These are phyloP conservation scores for Calonectria pteridis DNA, from an alignment of 2,329 filamentous ascomycete species.

Conservation along the genomic window DNA sequence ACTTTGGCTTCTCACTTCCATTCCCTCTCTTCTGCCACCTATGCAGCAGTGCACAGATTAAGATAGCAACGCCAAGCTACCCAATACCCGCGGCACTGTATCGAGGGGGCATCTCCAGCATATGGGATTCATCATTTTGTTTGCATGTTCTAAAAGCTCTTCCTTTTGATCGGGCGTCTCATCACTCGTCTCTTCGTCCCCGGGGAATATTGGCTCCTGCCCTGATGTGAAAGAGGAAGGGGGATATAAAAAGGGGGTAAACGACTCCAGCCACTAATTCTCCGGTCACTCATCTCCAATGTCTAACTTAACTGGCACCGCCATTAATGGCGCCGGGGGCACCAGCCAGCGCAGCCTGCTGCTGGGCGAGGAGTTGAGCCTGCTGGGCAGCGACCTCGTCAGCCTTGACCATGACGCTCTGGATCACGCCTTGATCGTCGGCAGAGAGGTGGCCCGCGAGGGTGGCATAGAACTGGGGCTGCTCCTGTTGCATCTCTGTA, in stretches of 20 bases:
- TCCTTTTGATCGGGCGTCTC: slow-evolving; percentile 44
- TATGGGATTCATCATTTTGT: slow-evolving; percentile 42
- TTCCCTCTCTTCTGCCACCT: slow-evolving; percentile 6
- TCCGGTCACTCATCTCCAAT: slow-evolving; percentile 22
- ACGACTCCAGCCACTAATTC: slow-evolving; percentile 42
- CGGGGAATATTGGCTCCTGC: slow-evolving; percentile 46
- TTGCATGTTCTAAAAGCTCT: slow-evolving; percentile 47
- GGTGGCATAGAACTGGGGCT: slow-evolving; percentile 87
- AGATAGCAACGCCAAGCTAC: slow-evolving; percentile 28
- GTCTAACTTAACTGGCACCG: slow-evolving; percentile 40
- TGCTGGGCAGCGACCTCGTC: slow-evolving; percentile 56
- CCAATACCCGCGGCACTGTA: slow-evolving; percentile 44
- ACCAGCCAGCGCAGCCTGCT: slow-evolving; percentile 41
- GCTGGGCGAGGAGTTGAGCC: slow-evolving; percentile 45
- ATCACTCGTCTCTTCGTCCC: slow-evolving; percentile 42
- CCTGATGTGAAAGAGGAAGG: slow-evolving; percentile 43
- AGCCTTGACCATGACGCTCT: slow-evolving; percentile 78
- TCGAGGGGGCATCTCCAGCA: slow-evolving; percentile 35
- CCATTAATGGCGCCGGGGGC: slow-evolving; percentile 40
- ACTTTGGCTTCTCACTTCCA: slow-evolving; percentile 9
- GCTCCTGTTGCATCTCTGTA: slow-evolving; percentile 87
- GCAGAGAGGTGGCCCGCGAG: slow-evolving; percentile 82
- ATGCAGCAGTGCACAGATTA: slow-evolving; percentile 2
- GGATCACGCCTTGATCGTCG: slow-evolving; percentile 85
- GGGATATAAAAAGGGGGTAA: slow-evolving; percentile 44